These are phyloP conservation scores for Periconia sp. DNA, from an alignment of 2,329 filamentous ascomycete species.

Conservation along the genomic window DNA sequence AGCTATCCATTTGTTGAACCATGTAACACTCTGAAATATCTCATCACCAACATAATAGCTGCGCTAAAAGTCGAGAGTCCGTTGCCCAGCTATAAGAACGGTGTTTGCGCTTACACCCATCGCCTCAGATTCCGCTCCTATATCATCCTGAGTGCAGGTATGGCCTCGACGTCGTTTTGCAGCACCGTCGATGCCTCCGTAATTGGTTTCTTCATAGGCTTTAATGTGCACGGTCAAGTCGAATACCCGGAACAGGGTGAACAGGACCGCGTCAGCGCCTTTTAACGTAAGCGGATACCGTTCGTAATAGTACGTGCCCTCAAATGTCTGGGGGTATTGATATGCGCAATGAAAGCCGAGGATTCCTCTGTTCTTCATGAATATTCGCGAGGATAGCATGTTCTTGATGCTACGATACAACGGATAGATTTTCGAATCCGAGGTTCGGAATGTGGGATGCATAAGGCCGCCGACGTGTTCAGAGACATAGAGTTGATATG, in stretches of 20 bases:
- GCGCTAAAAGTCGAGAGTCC: neutral
- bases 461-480: neutral
- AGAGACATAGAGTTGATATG: no score
- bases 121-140: neutral
- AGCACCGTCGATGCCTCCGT: neutral
- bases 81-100: neutral
- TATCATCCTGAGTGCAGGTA: neutral
- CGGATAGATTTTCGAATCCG: neutral
- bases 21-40: neutral
- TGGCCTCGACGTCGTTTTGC: neutral
- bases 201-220: neutral
- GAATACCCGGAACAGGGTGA: neutral
- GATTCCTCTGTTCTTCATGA: neutral
- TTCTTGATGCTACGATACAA: neutral
- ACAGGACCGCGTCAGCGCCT: neutral
- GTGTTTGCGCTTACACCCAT: neutral
- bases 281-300: neutral
- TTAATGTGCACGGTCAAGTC: neutral
- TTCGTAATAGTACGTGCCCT: neutral
- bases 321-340: neutral
- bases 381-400: neutral
- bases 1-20: neutral
- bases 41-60: neutral
- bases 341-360: neutral
- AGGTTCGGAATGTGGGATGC: neutral